phyloP scores from a whole-genome alignment of 2,329 filamentous ascomycete species.

The Escovopsis sp. region DNA sequence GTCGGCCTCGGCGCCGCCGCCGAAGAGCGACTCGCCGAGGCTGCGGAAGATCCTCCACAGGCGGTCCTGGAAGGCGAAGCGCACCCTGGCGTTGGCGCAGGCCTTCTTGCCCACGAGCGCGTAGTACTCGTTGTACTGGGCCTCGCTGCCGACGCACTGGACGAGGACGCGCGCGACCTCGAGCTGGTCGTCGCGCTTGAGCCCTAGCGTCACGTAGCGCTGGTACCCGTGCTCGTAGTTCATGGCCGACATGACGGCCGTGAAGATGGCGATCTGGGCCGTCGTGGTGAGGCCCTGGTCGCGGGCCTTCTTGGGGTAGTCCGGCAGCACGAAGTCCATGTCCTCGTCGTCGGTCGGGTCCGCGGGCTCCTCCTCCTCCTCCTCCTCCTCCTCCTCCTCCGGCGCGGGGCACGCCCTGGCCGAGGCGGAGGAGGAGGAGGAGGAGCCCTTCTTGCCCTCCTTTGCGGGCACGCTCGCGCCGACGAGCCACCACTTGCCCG shows the following conservation, averaged over 20 bases:
- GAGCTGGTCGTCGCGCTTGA: conserved; percentile 74
- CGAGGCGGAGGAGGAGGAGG: conserved; percentile 8
- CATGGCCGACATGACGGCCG: conserved; percentile 71
- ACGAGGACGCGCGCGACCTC: conserved; percentile 81
- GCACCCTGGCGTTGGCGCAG: conserved; percentile 58
- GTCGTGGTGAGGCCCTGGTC: conserved; percentile 79
- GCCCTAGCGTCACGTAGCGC: conserved; percentile 63
- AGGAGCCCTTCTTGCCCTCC: conserved; percentile 4
- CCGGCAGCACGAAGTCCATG: conserved; percentile 39
- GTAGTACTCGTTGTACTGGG: conserved; percentile 86
- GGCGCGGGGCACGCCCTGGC: no score
- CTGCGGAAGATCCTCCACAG: conserved; percentile 76
- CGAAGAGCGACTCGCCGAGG: conserved; percentile 68
- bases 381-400: no score
- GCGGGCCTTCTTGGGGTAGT: conserved; percentile 58
- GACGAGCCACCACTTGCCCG: conserved; percentile 96
- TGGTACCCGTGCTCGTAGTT: conserved; percentile 74
- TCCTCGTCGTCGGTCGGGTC: conserved; percentile 28
- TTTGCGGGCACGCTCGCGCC: conserved; percentile 70
- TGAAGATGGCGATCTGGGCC: conserved; percentile 79
- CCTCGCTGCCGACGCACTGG: conserved; percentile 72
- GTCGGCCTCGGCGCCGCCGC: conserved; percentile 37
- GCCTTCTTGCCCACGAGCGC: conserved; percentile 68
- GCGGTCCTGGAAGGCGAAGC: conserved; percentile 75
- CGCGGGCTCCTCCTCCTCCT: conserved; percentile 4